A percentile compares a stretch with the other conserved stretches of the same genome.
Conservation (phyloP, 164 flowering plant genomes). For the Saururus chinensis region DNA sequence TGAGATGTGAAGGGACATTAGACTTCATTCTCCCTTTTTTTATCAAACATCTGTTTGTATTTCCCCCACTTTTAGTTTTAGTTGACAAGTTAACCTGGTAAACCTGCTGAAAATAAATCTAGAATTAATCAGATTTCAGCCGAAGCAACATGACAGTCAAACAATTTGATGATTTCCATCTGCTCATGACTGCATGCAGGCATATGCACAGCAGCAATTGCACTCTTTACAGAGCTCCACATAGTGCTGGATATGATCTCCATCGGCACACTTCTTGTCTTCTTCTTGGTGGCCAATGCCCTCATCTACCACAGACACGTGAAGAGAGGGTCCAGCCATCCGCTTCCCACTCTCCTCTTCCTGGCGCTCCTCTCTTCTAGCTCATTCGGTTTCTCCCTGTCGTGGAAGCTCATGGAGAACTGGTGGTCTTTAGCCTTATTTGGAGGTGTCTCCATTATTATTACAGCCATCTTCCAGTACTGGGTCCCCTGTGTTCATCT, state of each 20-base stretch:
- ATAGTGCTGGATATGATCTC: conserved; percentile 59
- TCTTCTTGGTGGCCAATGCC: conserved; percentile 83
- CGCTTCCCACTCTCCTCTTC: conserved; percentile 41
- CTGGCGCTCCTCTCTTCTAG: conserved; percentile 44
- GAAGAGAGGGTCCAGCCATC: conserved; percentile 21
- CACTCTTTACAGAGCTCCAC: conserved; percentile 67
- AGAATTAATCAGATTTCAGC: too few relatives aligned
- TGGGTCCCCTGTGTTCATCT: conserved; percentile 15
- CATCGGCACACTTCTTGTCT: conserved; percentile 68
- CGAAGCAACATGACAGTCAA: too few relatives aligned
- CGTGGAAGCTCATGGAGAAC: conserved; percentile 44
- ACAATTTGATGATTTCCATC: too few relatives aligned
- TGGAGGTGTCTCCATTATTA: conserved; percentile 25
- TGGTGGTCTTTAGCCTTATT: conserved; percentile 39
- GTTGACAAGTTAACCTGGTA: too few relatives aligned
- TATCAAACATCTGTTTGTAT: too few relatives aligned
- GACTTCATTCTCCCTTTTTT: too few relatives aligned
- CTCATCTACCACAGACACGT: conserved; percentile 53
- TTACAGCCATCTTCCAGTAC: conserved; percentile 40
- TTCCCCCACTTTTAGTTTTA: too few relatives aligned
- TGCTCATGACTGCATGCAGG: conserved; percentile 28
- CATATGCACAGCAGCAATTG: conserved; percentile 65
- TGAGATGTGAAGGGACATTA: too few relatives aligned
- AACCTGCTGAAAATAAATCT: too few relatives aligned
- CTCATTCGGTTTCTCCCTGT: conserved; percentile 50